phyloP scores from a whole-genome alignment of 2,329 filamentous ascomycete genomes.

The Trichophyton mentagrophytes region DNA sequence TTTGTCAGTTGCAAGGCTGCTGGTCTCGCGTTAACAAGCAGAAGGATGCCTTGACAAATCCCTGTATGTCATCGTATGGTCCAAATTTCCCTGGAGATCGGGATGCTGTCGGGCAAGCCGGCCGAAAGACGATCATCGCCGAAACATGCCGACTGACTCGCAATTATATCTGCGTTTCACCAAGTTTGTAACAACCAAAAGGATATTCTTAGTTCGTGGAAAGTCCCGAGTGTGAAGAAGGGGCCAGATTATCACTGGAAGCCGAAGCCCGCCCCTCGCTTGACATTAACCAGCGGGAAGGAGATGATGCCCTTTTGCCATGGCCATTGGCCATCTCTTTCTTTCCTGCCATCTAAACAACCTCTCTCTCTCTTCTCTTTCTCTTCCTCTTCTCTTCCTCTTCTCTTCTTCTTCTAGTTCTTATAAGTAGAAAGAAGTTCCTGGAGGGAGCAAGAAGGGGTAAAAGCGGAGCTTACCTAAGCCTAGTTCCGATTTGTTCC shows the following conservation, averaged over 20 bases:
- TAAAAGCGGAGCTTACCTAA: neutral
- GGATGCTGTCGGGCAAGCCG: neutral
- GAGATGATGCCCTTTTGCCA: neutral
- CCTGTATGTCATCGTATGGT: neutral
- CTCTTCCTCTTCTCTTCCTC: too few relatives aligned
- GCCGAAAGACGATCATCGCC: constrained; percentile 3
- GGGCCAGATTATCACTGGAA: too few relatives aligned
- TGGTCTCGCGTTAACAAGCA: neutral
- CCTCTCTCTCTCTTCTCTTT: too few relatives aligned
- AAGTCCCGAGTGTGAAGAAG: too few relatives aligned
- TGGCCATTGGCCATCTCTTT: neutral
- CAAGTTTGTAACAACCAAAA: neutral
- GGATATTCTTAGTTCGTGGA: neutral
- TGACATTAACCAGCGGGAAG: too few relatives aligned
- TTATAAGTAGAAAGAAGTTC: too few relatives aligned
- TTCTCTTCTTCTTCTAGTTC: too few relatives aligned
- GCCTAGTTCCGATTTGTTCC: neutral
- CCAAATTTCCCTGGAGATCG: neutral
- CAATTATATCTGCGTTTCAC: neutral
- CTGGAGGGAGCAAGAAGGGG: neutral
- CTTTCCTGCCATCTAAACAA: neutral
- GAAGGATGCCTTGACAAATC: neutral
- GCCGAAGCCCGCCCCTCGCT: too few relatives aligned
- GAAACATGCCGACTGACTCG: neutral
- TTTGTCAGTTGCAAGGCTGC: neutral